Evolutionary conservation across 768 basidiomycete species (phyloP).

Genomic region (Suillus hirtellus): DNA sequence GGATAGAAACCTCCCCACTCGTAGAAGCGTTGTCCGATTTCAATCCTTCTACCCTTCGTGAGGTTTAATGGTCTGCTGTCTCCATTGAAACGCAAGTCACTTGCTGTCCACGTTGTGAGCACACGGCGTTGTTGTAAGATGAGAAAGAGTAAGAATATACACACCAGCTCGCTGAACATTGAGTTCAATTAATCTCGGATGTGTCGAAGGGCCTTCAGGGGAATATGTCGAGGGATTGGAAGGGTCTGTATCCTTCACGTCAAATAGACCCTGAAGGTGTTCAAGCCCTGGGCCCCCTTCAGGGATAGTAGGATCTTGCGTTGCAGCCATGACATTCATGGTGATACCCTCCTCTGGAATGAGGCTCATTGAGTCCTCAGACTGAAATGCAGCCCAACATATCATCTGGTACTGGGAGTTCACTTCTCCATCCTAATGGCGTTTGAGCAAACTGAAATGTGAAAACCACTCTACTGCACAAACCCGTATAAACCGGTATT

Average conservation of each 20-base stretch:
- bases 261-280: slow-evolving; percentile 32
- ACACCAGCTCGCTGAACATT: slow-evolving; percentile 28
- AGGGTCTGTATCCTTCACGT: slow-evolving; percentile 12
- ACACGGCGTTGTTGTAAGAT: background rate
- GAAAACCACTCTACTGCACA: background rate
- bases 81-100: slow-evolving; percentile 23
- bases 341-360: slow-evolving; percentile 34
- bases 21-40: slow-evolving; percentile 32
- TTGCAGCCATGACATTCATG: slow-evolving; percentile 32
- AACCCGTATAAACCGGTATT: slow-evolving; percentile 21
- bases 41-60: slow-evolving; percentile 31
- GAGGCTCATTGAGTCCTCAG: slow-evolving; percentile 40
- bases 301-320: slow-evolving; percentile 15
- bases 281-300: slow-evolving; percentile 37
- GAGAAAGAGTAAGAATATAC: slow-evolving; percentile 8
- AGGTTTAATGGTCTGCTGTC: slow-evolving; percentile 27
- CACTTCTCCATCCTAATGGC: slow-evolving; percentile 48
- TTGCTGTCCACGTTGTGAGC: slow-evolving; percentile 13
- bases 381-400: slow-evolving; percentile 47
- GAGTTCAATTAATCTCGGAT: slow-evolving; percentile 13
- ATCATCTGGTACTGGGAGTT: slow-evolving; percentile 42
- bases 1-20: slow-evolving; percentile 35
- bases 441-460: background rate
- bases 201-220: slow-evolving; percentile 8
- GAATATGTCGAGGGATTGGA: slow-evolving; percentile 4